Percentiles rank a stretch among this genome's conserved stretches.
Evolutionary conservation across 2,329 filamentous ascomycete species (phyloP).

Genomic region (Trichophyton equinum): DNA sequence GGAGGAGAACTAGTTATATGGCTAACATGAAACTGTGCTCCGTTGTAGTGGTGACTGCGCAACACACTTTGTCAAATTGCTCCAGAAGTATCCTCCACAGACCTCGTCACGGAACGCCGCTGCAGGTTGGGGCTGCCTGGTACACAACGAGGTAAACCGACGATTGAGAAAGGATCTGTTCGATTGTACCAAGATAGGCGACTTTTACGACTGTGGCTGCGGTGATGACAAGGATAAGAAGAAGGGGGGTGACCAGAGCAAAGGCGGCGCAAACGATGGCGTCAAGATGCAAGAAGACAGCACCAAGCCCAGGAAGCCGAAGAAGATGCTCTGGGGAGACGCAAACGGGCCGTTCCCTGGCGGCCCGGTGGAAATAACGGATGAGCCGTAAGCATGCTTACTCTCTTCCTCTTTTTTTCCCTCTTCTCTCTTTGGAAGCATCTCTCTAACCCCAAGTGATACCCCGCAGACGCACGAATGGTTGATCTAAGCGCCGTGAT

Average conservation of each 20-base stretch:
- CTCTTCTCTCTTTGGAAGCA: not conserved
- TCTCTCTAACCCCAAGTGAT: not conserved
- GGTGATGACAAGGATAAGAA: not conserved
- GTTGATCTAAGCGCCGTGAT: conserved; percentile 1
- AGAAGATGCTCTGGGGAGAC: conserved; percentile 7
- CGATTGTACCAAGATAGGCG: conserved; percentile 52
- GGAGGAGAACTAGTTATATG: no score
- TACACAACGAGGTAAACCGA: conserved; percentile 55
- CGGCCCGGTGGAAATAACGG: conserved; percentile 13
- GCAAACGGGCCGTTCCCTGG: not conserved
- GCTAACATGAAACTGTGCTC: no score
- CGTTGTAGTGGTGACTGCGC: conserved; percentile 49
- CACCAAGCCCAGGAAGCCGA: not conserved
- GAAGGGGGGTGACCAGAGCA: not conserved
- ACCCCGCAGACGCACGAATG: not conserved
- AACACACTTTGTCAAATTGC: conserved; percentile 48
- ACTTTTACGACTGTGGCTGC: conserved; percentile 56
- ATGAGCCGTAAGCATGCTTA: conserved; percentile 11
- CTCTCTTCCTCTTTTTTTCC: no score
- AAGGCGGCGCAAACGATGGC: not conserved
- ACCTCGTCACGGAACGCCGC: conserved; percentile 49
- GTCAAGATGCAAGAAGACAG: conserved; percentile 7
- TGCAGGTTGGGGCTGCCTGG: conserved; percentile 54
- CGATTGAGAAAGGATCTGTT: conserved; percentile 49
- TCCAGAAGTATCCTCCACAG: conserved; percentile 52